A percentile compares a stretch with the other conserved stretches of the same genome.
phyloP scores from a whole-genome alignment of 306 rosid species.

The Mucuna pruriens region DNA sequence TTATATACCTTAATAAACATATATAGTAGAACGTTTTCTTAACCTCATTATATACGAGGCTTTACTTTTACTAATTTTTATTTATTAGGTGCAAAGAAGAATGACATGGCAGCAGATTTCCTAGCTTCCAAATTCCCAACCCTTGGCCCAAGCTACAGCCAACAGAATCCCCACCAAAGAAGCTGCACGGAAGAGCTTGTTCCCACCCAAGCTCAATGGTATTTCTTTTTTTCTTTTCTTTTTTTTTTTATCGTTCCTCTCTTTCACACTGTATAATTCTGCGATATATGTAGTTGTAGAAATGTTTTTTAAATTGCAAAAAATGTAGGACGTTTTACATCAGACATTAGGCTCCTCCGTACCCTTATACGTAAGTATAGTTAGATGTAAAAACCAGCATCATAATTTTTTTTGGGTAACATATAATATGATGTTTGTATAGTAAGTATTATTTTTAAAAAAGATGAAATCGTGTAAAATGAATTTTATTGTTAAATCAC shows the following conservation, averaged over 20 bases:
- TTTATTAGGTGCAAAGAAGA: constrained; percentile 43
- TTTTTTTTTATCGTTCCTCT: not conserved
- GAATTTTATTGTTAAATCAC: not conserved
- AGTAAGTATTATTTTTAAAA: not conserved
- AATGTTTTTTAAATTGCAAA: not conserved
- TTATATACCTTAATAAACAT: not conserved
- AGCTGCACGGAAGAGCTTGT: constrained; percentile 29
- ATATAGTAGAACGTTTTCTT: not conserved
- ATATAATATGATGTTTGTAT: not conserved
- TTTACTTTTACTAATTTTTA: not conserved
- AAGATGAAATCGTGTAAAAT: not conserved
- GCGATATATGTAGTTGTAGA: not conserved
- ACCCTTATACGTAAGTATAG: not conserved
- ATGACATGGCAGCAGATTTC: constrained; percentile 11
- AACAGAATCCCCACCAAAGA: constrained; percentile 26
- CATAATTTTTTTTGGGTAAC: not conserved
- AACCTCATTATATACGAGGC: not conserved
- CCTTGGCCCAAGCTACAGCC: constrained; percentile 13
- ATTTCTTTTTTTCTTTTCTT: not conserved
- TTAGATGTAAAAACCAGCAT: not conserved
- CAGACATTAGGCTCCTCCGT: not conserved
- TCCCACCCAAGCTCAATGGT: constrained; percentile 37
- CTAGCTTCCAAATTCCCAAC: constrained; percentile 21
- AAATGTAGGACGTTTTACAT: not conserved
- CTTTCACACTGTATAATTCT: not conserved